Conservation (phyloP, 768 basidiomycete species). For the Imleria badia region DNA sequence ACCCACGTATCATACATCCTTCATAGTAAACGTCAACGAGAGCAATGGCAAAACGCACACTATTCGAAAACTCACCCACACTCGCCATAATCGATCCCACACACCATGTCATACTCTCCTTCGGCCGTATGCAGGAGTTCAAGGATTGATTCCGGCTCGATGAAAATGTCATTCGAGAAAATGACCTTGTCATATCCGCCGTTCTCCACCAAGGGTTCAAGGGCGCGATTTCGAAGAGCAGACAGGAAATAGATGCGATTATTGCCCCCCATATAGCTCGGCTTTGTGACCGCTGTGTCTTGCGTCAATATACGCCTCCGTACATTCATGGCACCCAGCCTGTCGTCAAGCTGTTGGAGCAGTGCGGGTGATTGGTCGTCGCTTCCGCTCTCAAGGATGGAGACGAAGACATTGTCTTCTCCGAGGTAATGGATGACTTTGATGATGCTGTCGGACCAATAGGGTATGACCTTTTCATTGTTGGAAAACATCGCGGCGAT, state of each 20-base stretch:
- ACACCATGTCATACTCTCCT: conserved; percentile 44
- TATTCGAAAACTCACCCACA: conserved; percentile 31
- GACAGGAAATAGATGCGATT: conserved; percentile 12
- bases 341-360: conserved; percentile 8
- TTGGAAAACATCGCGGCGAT: conserved; percentile 39
- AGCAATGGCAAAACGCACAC: not conserved
- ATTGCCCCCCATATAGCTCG: not conserved
- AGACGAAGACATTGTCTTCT: conserved; percentile 41
- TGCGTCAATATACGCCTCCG: conserved; percentile 12
- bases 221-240: conserved; percentile 38
- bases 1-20: conserved; percentile 27
- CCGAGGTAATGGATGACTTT: conserved; percentile 40
- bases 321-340: conserved; percentile 13
- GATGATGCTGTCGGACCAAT: conserved; percentile 38
- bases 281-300: conserved; percentile 9
- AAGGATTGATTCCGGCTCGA: conserved; percentile 40
- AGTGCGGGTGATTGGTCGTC: conserved; percentile 9
- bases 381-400: conserved; percentile 40
- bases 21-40: not conserved
- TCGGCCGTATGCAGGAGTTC: conserved; percentile 39
- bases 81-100: conserved; percentile 39
- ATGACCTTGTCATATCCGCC: conserved; percentile 41
- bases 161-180: conserved; percentile 43
- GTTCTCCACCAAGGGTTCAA: conserved; percentile 38
- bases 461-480: conserved; percentile 37